Evolutionary conservation across 352 stramenopile species (phyloP), one percentile per base, ranked within the genome.

Genomic region (Pythium sukuiense): DNA sequence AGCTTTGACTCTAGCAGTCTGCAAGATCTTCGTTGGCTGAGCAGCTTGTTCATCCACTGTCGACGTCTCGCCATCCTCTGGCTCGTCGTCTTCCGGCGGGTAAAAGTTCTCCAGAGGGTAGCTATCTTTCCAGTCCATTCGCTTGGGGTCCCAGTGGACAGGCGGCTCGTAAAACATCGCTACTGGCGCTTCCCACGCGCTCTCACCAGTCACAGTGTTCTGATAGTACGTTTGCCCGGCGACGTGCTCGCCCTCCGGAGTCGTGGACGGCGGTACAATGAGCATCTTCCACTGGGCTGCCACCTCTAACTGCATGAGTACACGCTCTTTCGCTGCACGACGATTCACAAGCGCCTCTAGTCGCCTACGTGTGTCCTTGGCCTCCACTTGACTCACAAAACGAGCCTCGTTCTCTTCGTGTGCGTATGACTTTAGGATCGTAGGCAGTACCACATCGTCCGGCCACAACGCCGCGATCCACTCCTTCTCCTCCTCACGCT

Each of bases 381-480:
- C 57, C 2, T 55, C 35, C 16, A 79, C 18, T 20, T 87, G 63
- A 35, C 68, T 72, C 26, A 82, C 69, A 12, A 74, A 58, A 14
- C 30, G 7, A 24, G 8, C 39, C 1, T 32, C 14, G 7, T 39
- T 30, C 3, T 35, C 29, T 35, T 60, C 46, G 11, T 30, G 37
- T 6, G 27, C 77, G 52, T 80, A 79, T 7, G 70, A 62, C 37
- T 78, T 56, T 11, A 93, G 64, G 6, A 93, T 63, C 3, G 85
- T 89, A 0, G 83, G 85, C 18, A 89, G 71, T 7, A 85, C 79
- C 24, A 79, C 66, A 13, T 67, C 70, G 11, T 85, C 70, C 0
- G 85, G 85, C 85, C 85, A 93, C n/a, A 91, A 65, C 27, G 73
- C 58, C 5, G 70, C 70, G 5, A 93, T 64, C 83, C 81, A 92